Evolutionary conservation across 2,329 filamentous ascomycete genomes (phyloP).

Genomic region (Pseudohalonectria lignicola): DNA sequence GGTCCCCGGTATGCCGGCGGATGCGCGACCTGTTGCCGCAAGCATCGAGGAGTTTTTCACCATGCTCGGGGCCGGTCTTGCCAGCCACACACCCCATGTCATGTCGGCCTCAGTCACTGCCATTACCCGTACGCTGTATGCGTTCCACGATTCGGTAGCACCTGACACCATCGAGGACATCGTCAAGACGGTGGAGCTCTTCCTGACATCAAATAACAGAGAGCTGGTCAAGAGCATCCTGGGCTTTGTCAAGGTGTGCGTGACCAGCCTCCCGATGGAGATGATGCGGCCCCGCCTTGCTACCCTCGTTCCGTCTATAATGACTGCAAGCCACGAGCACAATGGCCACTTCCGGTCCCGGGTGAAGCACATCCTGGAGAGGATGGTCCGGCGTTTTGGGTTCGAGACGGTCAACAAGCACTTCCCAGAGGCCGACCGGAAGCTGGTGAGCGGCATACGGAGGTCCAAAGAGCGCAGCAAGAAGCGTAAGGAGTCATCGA

Average conservation of each 20-base stretch:
- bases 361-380: conserved; percentile 95
- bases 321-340: conserved; percentile 96
- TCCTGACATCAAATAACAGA: conserved; percentile 90
- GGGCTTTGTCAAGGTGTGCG: conserved; percentile 92
- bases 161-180: conserved; percentile 61
- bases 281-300: conserved; percentile 69
- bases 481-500: conserved; percentile 67
- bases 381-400: conserved; percentile 86
- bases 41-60: conserved; percentile 93
- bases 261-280: conserved; percentile 71
- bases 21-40: conserved; percentile 67
- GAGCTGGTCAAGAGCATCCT: conserved; percentile 93
- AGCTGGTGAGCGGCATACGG: conserved; percentile 86
- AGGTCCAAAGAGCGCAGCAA: conserved; percentile 89
- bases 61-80: conserved; percentile 93
- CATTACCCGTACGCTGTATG: conserved; percentile 83
- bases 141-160: conserved; percentile 50
- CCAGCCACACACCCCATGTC: conserved; percentile 90
- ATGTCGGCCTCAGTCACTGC: conserved; percentile 95
- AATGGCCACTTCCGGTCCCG: conserved; percentile 95
- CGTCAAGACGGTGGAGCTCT: conserved; percentile 90
- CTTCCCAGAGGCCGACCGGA: conserved; percentile 78
- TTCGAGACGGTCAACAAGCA: conserved; percentile 67
- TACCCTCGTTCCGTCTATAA: conserved; percentile 75
- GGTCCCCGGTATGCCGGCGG: conserved; percentile 74